Evolutionary conservation across 208 protist species (phyloP).

Genomic region (Trypanosoma grayi): DNA sequence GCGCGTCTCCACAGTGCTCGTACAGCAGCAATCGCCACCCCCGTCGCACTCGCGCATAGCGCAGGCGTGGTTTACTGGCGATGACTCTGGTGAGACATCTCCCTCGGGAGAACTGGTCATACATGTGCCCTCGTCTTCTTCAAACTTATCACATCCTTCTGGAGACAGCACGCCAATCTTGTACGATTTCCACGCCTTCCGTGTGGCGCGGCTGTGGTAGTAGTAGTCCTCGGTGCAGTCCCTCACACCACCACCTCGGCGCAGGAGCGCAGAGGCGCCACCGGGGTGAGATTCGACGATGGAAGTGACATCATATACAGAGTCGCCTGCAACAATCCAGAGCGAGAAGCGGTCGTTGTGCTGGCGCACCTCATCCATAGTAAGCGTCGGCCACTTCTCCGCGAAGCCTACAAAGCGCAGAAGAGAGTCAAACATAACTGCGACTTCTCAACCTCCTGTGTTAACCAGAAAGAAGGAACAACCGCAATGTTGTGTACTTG

Average conservation of each 20-base stretch:
- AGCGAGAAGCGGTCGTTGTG: conserved; percentile 66
- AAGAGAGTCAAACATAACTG: conserved; percentile 27
- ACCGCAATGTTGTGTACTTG: conserved; percentile 2
- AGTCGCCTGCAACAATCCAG: conserved; percentile 78
- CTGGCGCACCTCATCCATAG: conserved; percentile 56
- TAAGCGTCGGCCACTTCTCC: conserved; percentile 50
- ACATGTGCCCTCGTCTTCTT: not conserved
- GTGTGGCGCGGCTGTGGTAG: conserved; percentile 66
- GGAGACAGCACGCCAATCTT: conserved; percentile 64
- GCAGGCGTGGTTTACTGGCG: conserved; percentile 17
- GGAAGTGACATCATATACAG: conserved; percentile 76
- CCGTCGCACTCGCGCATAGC: not conserved
- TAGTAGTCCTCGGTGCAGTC: conserved; percentile 63
- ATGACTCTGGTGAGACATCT: not conserved
- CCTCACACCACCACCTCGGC: conserved; percentile 55
- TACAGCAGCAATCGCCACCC: conserved; percentile 20
- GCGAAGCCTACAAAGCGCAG: conserved; percentile 27
- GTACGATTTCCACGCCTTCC: conserved; percentile 40
- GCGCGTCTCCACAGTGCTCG: conserved; percentile 31
- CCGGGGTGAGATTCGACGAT: conserved; percentile 66
- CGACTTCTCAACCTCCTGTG: conserved; percentile 14
- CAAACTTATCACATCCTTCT: conserved; percentile 21
- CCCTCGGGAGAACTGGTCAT: not conserved
- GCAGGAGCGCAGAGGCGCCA: conserved; percentile 57
- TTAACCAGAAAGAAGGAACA: not conserved